phyloP scores from a whole-genome alignment of 208 protist genomes.

The Leptomonas pyrrhocoris region DNA sequence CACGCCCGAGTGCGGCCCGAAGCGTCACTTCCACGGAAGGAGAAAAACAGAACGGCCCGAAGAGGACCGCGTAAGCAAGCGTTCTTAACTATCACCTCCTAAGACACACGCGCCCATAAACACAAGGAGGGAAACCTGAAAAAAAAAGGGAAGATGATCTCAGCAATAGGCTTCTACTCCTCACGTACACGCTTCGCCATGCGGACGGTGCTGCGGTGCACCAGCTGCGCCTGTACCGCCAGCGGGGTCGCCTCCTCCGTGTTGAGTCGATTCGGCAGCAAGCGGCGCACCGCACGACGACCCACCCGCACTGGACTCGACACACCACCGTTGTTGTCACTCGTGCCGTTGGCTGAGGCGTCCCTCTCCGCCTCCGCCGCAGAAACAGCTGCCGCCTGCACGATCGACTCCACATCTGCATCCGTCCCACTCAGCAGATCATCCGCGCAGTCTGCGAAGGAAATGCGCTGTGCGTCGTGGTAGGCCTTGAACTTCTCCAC shows the following conservation, averaged over 20 bases:
- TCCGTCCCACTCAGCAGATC: slow-evolving; percentile 19
- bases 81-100: neutral
- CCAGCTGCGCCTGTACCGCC: slow-evolving; percentile 52
- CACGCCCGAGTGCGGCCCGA: too few species aligned
- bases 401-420: slow-evolving; percentile 16
- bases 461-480: slow-evolving; percentile 26
- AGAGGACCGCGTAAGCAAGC: too few species aligned
- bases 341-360: neutral
- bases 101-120: slow-evolving; percentile 1
- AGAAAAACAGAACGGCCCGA: too few species aligned
- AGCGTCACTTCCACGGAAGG: too few species aligned
- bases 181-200: slow-evolving; percentile 32
- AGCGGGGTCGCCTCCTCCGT: slow-evolving; percentile 22
- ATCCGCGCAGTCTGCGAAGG: slow-evolving; percentile 22
- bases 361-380: neutral
- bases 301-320: neutral
- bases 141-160: too few species aligned
- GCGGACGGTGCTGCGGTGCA: slow-evolving; percentile 48
- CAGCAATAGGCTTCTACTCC: too few species aligned
- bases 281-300: slow-evolving; percentile 19
- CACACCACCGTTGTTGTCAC: neutral
- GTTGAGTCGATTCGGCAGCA: slow-evolving; percentile 32
- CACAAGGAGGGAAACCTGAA: too few species aligned
- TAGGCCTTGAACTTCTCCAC: slow-evolving; percentile 38
- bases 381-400: slow-evolving; percentile 11